phyloP scores from a whole-genome alignment of 805 yeast genomes.

The Sugiyamaella lignohabitans region DNA sequence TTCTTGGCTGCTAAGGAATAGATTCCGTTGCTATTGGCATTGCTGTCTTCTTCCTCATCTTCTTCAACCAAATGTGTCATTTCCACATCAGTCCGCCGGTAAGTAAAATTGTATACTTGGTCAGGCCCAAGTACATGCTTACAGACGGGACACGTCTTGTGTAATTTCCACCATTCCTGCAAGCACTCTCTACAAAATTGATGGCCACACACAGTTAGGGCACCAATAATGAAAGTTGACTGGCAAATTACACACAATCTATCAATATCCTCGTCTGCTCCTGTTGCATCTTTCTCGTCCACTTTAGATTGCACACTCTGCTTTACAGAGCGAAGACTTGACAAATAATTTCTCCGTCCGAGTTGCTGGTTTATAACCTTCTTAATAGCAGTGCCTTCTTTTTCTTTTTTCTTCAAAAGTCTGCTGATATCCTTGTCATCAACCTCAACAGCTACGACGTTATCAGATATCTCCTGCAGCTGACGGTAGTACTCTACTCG shows the following conservation, averaged over 20 bases:
- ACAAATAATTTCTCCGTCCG: constrained; percentile 40
- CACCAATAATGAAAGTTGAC: constrained; percentile 61
- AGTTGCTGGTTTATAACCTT: constrained; percentile 18
- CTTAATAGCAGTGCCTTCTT: constrained; percentile 13
- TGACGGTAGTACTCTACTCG: constrained; percentile 77
- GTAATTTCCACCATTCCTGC: constrained; percentile 58
- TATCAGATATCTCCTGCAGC: constrained; percentile 80
- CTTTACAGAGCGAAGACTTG: constrained; percentile 30
- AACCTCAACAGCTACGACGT: constrained; percentile 47
- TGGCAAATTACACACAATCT: constrained; percentile 74
- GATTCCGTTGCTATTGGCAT: constrained; percentile 17
- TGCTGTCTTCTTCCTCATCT: not conserved
- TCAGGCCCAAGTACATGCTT: constrained; percentile 43
- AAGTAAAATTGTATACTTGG: constrained; percentile 67
- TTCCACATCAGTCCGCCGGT: constrained; percentile 39
- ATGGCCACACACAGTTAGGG: constrained; percentile 88
- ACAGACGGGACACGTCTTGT: constrained; percentile 74
- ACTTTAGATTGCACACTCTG: constrained; percentile 16
- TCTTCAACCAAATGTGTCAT: constrained; percentile 26
- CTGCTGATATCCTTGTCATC: constrained; percentile 22
- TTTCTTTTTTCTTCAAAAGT: constrained; percentile 22
- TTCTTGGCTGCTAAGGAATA: constrained; percentile 24
- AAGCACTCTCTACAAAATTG: constrained; percentile 80
- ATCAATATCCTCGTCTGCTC: constrained; percentile 31
- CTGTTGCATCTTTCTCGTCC: not conserved